Evolutionary conservation across 345 rosid species (phyloP), one percentile per base, ranked within the genome.

Genomic region (Lepidium didymum): DNA sequence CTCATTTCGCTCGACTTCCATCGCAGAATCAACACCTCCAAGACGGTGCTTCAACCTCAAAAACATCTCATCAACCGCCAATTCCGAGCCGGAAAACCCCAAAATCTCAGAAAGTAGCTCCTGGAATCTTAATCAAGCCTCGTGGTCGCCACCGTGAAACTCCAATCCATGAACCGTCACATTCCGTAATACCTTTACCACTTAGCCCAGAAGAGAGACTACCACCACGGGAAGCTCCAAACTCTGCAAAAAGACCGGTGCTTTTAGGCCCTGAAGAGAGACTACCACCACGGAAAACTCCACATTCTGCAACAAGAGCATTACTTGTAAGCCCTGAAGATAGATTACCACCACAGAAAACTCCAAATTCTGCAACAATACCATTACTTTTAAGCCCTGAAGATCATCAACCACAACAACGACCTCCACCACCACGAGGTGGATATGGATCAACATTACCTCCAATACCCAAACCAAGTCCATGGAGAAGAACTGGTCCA

Each of bases 1-100:
- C 96, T 52, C 72, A 85, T 70, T 86, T 88, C 51, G 11, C 75
- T 0, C 62, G 72, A 8, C 41, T 75, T 46, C 78, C 57, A 10
- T 31, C 64, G 1, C 74, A 68, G 19, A 54, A 55, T 23, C 74
- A 69, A 74, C 69, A 68, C 33, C 60, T 54, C 58, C 41, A 14
- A 64, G 59, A 23, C 1, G 71, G 74, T 54, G 64, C 74, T 10
- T 75, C 72, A 8, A 70, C 64, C 25, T 64, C 79, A 58, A 43
- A 71, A 51, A 35, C 75, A 46, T 27, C 79, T 27, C 68, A 46
- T 41, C 29, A 73, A 42, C 73, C 60, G 2, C 54, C 67, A 4
- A n/a, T 42, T 8, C 68, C 75, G 0, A 60, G 55, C 62, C 52
- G 34, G 19, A 8, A 69, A 37, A 34, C 33, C 33, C 15, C 73